Percentiles rank a stretch among this genome's conserved stretches.
Conservation (phyloP, 148 eudicot species). For the Suaeda aralocaspica region DNA sequence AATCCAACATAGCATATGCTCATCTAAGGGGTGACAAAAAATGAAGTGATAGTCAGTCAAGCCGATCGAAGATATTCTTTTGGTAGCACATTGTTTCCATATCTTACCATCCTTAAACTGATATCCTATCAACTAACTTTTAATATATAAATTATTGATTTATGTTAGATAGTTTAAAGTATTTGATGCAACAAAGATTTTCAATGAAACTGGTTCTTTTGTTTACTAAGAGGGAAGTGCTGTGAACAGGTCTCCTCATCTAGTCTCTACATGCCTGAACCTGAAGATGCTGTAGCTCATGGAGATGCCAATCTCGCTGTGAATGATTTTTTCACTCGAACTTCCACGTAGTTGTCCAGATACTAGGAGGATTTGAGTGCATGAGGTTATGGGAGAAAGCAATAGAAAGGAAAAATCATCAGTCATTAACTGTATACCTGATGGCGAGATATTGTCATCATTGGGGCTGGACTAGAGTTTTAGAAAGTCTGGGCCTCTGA, state of each 20-base stretch:
- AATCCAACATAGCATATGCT: no score
- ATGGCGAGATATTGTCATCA: not conserved
- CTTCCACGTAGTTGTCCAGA: slow-evolving; percentile 32
- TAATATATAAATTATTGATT: no score
- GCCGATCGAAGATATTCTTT: no score
- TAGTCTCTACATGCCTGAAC: slow-evolving; percentile 86
- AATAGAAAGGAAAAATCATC: not conserved
- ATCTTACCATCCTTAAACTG: no score
- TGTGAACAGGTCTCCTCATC: slow-evolving; percentile 63
- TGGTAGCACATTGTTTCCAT: no score
- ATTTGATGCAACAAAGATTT: not conserved
- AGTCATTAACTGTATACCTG: not conserved
- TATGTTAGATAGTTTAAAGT: no score
- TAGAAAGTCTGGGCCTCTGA: slow-evolving; percentile 11
- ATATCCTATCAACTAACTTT: no score
- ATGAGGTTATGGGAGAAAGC: no score
- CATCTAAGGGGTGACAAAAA: no score
- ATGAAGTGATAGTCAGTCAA: no score
- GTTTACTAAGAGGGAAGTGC: not conserved
- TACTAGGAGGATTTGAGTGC: not conserved
- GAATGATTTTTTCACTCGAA: slow-evolving; percentile 79
- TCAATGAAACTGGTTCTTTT: not conserved
- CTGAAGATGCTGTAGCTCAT: slow-evolving; percentile 93
- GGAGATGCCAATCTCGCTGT: slow-evolving; percentile 93
- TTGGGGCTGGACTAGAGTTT: not conserved